phyloP scores from a whole-genome alignment of 1,284 basidiomycete species.

The Amylostereum areolatum region DNA sequence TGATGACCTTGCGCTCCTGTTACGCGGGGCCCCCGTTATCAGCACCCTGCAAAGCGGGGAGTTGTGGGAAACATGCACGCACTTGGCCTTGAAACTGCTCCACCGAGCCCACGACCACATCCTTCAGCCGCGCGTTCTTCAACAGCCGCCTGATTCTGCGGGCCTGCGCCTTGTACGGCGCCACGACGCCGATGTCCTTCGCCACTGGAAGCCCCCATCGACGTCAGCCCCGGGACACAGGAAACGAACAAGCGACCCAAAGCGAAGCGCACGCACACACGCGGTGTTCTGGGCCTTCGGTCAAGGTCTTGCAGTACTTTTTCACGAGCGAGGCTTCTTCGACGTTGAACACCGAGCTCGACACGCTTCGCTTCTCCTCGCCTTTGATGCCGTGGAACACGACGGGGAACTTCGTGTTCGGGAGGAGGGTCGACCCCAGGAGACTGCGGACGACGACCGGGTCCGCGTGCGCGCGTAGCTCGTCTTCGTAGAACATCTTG shows the following conservation, averaged over 20 bases:
- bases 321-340: slow-evolving; percentile 36
- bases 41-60: neutral
- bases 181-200: slow-evolving; percentile 46
- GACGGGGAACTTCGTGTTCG: slow-evolving; percentile 33
- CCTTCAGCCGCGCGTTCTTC: slow-evolving; percentile 22
- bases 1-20: slow-evolving; percentile 37
- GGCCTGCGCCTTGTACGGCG: slow-evolving; percentile 52
- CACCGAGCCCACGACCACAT: slow-evolving; percentile 50
- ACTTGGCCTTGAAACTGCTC: slow-evolving; percentile 64
- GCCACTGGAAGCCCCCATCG: slow-evolving; percentile 19
- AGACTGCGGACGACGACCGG: slow-evolving; percentile 27
- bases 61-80: slow-evolving; percentile 8
- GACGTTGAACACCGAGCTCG: slow-evolving; percentile 45
- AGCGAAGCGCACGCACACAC: slow-evolving; percentile 22
- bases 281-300: slow-evolving; percentile 21
- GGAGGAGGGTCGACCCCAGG: slow-evolving; percentile 27
- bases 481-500: slow-evolving; percentile 45
- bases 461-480: slow-evolving; percentile 40
- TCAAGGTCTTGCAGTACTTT: slow-evolving; percentile 29
- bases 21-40: neutral
- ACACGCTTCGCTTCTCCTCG: slow-evolving; percentile 33
- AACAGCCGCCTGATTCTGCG: slow-evolving; percentile 37
- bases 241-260: neutral
- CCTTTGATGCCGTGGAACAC: slow-evolving; percentile 42
- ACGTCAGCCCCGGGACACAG: neutral